These are phyloP conservation scores for Cladorrhinum sp. DNA, from an alignment of 2,329 filamentous ascomycete species.

Conservation along the genomic window DNA sequence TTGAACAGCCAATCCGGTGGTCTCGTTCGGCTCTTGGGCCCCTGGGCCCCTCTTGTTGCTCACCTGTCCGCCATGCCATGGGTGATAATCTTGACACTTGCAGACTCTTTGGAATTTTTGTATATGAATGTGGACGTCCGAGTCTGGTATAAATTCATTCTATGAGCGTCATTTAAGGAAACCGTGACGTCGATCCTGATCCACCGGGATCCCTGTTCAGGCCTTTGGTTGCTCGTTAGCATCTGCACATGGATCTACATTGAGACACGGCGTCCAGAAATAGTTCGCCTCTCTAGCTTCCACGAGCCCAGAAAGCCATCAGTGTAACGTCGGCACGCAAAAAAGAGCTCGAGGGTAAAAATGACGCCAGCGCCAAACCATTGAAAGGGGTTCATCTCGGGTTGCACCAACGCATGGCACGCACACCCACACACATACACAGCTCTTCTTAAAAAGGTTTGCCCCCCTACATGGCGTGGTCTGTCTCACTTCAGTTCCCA, in stretches of 20 bases:
- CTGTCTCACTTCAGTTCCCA: not conserved
- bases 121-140: not conserved
- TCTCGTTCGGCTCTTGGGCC: not conserved
- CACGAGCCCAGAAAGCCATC: constrained; percentile 1
- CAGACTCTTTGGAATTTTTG: not conserved
- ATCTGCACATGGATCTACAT: not conserved
- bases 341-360: not conserved
- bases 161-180: not conserved
- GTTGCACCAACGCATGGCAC: not conserved
- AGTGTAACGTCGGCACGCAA: not conserved
- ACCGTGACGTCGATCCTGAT: not conserved
- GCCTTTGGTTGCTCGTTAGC: not conserved
- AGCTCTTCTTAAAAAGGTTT: not conserved
- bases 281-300: not conserved
- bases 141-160: not conserved
- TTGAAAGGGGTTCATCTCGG: not conserved
- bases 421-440: no score
- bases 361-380: not conserved
- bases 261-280: constrained; percentile 1
- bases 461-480: not conserved
- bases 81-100: not conserved
- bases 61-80: not conserved
- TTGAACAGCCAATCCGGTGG: not conserved
- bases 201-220: not conserved
- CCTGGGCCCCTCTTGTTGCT: not conserved